Evolutionary conservation across 176 grass and related monocot genomes (phyloP).

Genomic region (Oryza glaberrima): DNA sequence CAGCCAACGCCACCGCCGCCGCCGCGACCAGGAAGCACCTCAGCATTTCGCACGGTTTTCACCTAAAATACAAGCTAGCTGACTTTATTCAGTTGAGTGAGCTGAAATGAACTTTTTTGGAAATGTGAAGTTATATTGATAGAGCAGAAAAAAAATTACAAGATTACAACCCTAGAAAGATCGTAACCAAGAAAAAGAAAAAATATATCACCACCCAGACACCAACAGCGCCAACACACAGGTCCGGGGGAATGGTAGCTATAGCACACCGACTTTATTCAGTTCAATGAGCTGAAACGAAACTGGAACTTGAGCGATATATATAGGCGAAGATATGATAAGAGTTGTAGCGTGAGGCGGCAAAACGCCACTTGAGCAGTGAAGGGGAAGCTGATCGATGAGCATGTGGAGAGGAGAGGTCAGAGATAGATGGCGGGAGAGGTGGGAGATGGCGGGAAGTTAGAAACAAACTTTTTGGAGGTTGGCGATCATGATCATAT

Average conservation of each 20-base stretch:
- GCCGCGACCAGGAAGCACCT: slow-evolving; percentile 9
- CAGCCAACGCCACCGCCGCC: not conserved
- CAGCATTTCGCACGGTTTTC: not conserved
- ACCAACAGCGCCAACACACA: too few relatives aligned
- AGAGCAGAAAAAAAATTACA: too few relatives aligned
- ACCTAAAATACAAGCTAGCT: not conserved
- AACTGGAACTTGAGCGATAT: not conserved
- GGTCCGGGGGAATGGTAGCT: too few relatives aligned
- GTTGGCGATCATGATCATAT: not conserved
- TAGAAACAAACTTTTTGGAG: slow-evolving; percentile 14
- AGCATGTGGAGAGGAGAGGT: not conserved
- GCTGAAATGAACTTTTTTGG: too few relatives aligned
- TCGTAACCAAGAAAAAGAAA: too few relatives aligned
- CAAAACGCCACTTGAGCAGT: not conserved
- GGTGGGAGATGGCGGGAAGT: slow-evolving; percentile 43
- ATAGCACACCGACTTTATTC: too few relatives aligned
- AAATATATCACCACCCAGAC: too few relatives aligned
- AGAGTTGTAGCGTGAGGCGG: not conserved
- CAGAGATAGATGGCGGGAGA: not conserved
- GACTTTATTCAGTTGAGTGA: too few relatives aligned
- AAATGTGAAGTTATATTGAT: too few relatives aligned
- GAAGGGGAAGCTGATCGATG: slow-evolving; percentile 1
- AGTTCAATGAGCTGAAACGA: not conserved
- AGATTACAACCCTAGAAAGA: too few relatives aligned
- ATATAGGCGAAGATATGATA: not conserved